Evolutionary conservation across 495 filamentous ascomycete genomes (phyloP).

Genomic region (Achaetomiella virescens): DNA sequence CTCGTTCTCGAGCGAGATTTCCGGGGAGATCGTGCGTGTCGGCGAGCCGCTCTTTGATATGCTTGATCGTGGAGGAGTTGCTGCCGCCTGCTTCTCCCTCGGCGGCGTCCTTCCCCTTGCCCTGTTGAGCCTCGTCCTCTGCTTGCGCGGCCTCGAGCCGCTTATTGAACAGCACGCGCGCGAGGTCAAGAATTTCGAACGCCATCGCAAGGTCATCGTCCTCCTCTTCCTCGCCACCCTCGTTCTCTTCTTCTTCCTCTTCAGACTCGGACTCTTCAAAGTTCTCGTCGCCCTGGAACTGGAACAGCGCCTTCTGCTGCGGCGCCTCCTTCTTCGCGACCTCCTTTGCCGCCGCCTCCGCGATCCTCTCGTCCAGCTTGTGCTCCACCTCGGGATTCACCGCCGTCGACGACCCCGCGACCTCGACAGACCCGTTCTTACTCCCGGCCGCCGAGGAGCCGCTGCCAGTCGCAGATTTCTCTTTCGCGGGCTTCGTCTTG

Average conservation of each 20-base stretch:
- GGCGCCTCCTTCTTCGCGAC: constrained; percentile 31
- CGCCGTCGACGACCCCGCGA: constrained; percentile 20
- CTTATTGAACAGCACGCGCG: constrained; percentile 68
- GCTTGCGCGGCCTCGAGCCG: constrained; percentile 38
- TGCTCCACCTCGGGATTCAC: constrained; percentile 22
- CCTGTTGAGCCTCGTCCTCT: constrained; percentile 37
- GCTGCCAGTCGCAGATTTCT: constrained; percentile 16
- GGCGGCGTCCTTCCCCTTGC: constrained; percentile 48
- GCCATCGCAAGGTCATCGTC: constrained; percentile 88
- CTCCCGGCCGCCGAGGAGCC: constrained; percentile 17
- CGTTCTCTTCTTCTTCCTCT: constrained; percentile 36
- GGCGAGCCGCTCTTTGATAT: constrained; percentile 74
- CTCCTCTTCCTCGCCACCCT: constrained; percentile 59
- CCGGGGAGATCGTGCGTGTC: constrained; percentile 90
- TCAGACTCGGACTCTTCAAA: constrained; percentile 75
- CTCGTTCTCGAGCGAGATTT: constrained; percentile 93
- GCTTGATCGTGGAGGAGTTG: constrained; percentile 46
- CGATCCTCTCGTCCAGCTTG: constrained; percentile 46
- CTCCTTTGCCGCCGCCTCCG: constrained; percentile 34
- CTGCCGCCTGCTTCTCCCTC: constrained; percentile 9
- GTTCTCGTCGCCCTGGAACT: constrained; percentile 91
- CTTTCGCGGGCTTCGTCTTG: constrained; percentile 31
- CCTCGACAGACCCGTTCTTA: constrained; percentile 26
- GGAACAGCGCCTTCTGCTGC: constrained; percentile 70
- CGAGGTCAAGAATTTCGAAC: constrained; percentile 86